Conservation (phyloP, 1,284 basidiomycete genomes). For the Rhodotorula sp. region DNA sequence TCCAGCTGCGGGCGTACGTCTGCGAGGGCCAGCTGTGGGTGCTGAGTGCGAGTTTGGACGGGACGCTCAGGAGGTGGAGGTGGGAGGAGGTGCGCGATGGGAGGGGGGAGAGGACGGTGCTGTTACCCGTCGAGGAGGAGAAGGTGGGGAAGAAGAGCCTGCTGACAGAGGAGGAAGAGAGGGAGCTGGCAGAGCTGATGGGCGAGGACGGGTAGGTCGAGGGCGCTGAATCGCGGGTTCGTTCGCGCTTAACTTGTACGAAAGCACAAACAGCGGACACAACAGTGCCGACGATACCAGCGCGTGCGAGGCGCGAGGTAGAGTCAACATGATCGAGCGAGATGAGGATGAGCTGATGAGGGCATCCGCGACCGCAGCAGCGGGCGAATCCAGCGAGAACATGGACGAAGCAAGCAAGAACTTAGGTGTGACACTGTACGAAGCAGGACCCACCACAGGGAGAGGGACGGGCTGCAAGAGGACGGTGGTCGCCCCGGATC, state of each 20-base stretch:
- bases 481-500: no score
- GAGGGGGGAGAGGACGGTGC: conserved; percentile 19
- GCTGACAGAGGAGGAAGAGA: conserved; percentile 42
- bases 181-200: conserved; percentile 41
- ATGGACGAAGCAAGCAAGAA: no score
- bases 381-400: neutral
- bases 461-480: neutral
- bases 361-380: neutral
- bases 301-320: no score
- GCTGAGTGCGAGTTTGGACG: conserved; percentile 77
- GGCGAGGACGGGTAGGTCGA: conserved; percentile 31
- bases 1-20: conserved; percentile 70
- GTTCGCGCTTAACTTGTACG: no score
- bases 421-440: no score
- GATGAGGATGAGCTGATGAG: neutral
- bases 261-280: no score
- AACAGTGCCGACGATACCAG: no score
- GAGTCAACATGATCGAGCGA: neutral
- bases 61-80: conserved; percentile 73
- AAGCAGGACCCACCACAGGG: neutral
- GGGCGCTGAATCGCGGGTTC: neutral
- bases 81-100: conserved; percentile 32
- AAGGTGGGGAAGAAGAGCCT: conserved; percentile 21
- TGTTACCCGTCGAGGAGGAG: conserved; percentile 22
- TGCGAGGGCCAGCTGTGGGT: conserved; percentile 63